phyloP scores from a whole-genome alignment of 768 basidiomycete genomes.

The Termitomyces sp. region DNA sequence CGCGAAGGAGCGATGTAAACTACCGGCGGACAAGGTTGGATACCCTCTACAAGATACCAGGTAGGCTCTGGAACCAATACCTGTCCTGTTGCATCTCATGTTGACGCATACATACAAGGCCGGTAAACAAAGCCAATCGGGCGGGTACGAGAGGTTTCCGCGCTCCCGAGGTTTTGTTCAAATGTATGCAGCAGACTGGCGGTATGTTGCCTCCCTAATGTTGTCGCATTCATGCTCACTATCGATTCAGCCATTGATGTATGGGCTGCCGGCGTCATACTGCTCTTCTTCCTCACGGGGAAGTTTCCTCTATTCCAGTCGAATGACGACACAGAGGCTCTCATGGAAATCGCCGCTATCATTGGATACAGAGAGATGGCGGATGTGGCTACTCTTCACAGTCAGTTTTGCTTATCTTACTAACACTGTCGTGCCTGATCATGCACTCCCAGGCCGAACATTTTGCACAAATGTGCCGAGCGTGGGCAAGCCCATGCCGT shows the following conservation, averaged over 20 bases:
- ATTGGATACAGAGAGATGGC: slow-evolving; percentile 85
- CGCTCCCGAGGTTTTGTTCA: slow-evolving; percentile 93
- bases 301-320: slow-evolving; percentile 96
- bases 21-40: slow-evolving; percentile 69
- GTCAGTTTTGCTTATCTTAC: slow-evolving; percentile 44
- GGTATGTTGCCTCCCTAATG: slow-evolving; percentile 46
- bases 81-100: background rate
- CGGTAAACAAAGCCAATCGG: slow-evolving; percentile 87
- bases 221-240: background rate
- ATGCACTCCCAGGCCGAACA: slow-evolving; percentile 63
- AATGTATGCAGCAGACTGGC: slow-evolving; percentile 90
- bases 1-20: slow-evolving; percentile 48
- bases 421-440: background rate
- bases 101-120: slow-evolving; percentile 36
- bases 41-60: slow-evolving; percentile 73
- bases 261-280: slow-evolving; percentile 91
- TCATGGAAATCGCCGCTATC: slow-evolving; percentile 91
- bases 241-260: slow-evolving; percentile 79
- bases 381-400: slow-evolving; percentile 81
- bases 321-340: slow-evolving; percentile 89
- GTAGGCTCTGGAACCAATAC: slow-evolving; percentile 29
- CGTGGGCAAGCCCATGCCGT: slow-evolving; percentile 61
- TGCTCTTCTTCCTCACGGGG: slow-evolving; percentile 86
- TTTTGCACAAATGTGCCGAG: slow-evolving; percentile 90
- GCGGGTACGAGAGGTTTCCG: slow-evolving; percentile 97